Evolutionary conservation across 108 stramenopile genomes (phyloP).

Genomic region (Cyclotella distinguenda): DNA sequence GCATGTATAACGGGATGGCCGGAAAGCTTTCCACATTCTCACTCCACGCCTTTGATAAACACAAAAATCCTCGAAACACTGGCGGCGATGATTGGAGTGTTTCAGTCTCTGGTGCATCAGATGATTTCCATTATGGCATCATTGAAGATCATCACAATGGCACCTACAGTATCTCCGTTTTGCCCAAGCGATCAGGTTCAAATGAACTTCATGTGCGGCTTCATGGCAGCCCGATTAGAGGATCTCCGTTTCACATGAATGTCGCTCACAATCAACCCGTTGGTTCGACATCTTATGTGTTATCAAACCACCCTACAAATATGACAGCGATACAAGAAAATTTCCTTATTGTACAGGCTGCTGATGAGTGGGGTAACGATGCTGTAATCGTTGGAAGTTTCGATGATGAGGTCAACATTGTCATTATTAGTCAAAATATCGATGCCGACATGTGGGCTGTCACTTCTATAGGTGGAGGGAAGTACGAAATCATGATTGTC

Average conservation of each 20-base stretch:
- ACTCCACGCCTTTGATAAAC: constrained; percentile 24
- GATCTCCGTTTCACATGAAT: constrained; percentile 43
- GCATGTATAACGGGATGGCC: constrained; percentile 36
- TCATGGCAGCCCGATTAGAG: constrained; percentile 26
- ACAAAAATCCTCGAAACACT: constrained; percentile 23
- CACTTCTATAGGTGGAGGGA: constrained; percentile 2
- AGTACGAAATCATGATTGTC: constrained; percentile 10
- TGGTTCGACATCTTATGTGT: constrained; percentile 29
- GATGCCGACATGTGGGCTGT: background rate
- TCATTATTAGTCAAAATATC: constrained; percentile 9
- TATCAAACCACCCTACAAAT: constrained; percentile 4
- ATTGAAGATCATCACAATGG: constrained; percentile 29
- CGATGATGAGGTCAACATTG: constrained; percentile 7
- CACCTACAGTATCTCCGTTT: constrained; percentile 21
- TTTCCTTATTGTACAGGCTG: constrained; percentile 11
- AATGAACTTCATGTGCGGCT: constrained; percentile 30
- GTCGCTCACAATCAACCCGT: constrained; percentile 25
- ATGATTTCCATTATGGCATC: constrained; percentile 24
- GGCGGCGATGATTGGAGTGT: constrained; percentile 45
- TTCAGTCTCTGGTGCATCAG: background rate
- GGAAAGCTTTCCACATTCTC: constrained; percentile 20
- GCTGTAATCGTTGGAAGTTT: constrained; percentile 13
- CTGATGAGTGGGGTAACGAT: constrained; percentile 32
- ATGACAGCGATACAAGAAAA: constrained; percentile 32
- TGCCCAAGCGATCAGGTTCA: constrained; percentile 29